Evolutionary conservation across 768 basidiomycete species (phyloP).

Genomic region (Hysterangium stoloniferum): DNA sequence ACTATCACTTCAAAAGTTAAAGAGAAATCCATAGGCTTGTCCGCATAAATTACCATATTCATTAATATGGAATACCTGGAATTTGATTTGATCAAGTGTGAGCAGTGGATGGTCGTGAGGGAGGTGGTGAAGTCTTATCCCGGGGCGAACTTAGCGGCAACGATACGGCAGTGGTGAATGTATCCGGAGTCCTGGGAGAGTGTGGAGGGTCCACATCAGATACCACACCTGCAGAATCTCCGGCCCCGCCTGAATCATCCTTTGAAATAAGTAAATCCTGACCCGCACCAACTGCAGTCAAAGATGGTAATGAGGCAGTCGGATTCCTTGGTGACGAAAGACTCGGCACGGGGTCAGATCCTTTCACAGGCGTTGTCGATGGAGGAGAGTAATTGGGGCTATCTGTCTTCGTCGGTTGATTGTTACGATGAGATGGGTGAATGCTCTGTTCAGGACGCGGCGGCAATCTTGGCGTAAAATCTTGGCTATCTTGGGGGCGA

Average conservation of each 20-base stretch:
- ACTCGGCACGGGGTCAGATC: too few relatives aligned
- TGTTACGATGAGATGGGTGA: conserved; percentile 47
- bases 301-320: too few relatives aligned
- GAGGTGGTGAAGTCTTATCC: not conserved
- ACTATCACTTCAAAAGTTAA: not conserved
- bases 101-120: not conserved
- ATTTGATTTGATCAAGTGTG: not conserved
- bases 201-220: not conserved
- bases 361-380: not conserved
- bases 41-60: too few relatives aligned
- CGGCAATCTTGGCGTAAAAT: conserved; percentile 69
- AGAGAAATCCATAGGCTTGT: not conserved
- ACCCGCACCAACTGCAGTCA: too few relatives aligned
- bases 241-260: not conserved
- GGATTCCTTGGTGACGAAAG: too few relatives aligned
- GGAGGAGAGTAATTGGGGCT: not conserved
- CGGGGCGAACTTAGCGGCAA: not conserved
- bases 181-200: conserved; percentile 2
- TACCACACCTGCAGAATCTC: not conserved
- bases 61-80: too few relatives aligned
- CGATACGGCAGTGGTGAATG: not conserved
- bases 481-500: conserved; percentile 30
- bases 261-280: too few relatives aligned
- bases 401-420: not conserved
- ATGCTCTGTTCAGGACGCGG: conserved; percentile 64